Evolutionary conservation across 306 rosid species (phyloP), one percentile per base, ranked within the genome.

Genomic region (Dryas octopetala): DNA sequence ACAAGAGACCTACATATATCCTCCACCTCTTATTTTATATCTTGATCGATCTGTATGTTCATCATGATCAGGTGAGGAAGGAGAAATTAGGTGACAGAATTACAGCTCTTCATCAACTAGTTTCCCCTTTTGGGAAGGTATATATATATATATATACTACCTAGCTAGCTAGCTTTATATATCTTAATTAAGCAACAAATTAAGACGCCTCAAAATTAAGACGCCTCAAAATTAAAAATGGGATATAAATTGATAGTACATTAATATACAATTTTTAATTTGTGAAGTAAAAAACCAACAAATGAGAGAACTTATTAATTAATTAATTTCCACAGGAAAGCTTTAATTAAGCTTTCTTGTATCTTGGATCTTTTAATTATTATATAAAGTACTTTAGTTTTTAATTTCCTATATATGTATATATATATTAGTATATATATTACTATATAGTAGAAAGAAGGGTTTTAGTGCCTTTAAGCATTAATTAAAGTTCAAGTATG

Each of bases 121-220:
- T 96, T 86, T 96, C 99, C 75, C 99, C 99, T 77, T 96, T 96
- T 82, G 99, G 99, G 70, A 96, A 92, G 99, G 99, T 90, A 86
- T 79, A 16, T 59, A 7, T 19, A 16, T 59, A 7, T 19, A 28
- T 32, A 32, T 32, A 32, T 32, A 32, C 6, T 15, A 6, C 38
- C 5, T 66, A 13, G 23, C 26, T 40, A 11, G 28, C 4, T 44
- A 0, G 17, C 45, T 12, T 16, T 32, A 23, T 23, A 23, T 23
- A 32, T 61, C 17, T 11, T 61, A 61, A 12, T 11, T 61, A 61
- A 12, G 63, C 40, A 63, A 63, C 65, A 32, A 32, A 32, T 32
- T 53, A 74, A 48, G 8, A 74, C 9, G 51, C 51, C 45, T 45
- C 9, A 8, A 16, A 5, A 38, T 66, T 66, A 11, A 66, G 8